Evolutionary conservation across 495 filamentous ascomycete genomes (phyloP).

Genomic region (Penicillium flavigenum): DNA sequence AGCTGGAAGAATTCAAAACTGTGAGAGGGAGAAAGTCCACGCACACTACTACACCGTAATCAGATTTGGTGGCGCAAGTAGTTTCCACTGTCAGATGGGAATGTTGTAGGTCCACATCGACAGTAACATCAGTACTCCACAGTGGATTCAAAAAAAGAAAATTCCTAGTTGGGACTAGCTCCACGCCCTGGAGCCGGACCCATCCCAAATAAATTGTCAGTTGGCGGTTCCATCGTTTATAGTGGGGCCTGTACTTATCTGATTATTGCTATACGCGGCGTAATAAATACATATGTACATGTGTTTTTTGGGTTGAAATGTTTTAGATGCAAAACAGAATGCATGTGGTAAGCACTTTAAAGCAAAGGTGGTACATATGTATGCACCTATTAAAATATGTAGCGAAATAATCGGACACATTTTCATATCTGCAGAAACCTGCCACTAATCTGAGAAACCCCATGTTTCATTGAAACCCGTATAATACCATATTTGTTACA

Average conservation of each 20-base stretch:
- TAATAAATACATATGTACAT: not conserved
- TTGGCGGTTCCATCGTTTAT: not conserved
- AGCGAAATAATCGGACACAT: not conserved
- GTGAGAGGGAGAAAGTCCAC: constrained; percentile 31
- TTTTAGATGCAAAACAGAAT: not conserved
- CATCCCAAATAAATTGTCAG: no score
- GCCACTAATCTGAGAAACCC: not conserved
- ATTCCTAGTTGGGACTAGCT: no score
- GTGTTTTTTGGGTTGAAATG: not conserved
- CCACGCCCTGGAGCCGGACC: no score
- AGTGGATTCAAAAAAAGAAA: no score
- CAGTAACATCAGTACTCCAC: no score
- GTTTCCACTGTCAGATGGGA: not conserved
- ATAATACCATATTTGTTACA: not conserved
- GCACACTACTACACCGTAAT: not conserved
- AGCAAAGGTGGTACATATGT: not conserved
- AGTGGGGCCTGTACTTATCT: constrained; percentile 4
- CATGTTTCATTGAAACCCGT: not conserved
- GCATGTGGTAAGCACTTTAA: constrained; percentile 1
- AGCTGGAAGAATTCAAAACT: constrained; percentile 74
- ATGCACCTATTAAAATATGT: not conserved
- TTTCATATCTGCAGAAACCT: not conserved
- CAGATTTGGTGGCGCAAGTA: constrained; percentile 6
- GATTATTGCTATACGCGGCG: not conserved
- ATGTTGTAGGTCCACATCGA: no score